A percentile compares a stretch with the other conserved stretches of the same genome.
phyloP scores from a whole-genome alignment of 129 eudicot genomes.

The Chrysanthemum lavandulifolium region DNA sequence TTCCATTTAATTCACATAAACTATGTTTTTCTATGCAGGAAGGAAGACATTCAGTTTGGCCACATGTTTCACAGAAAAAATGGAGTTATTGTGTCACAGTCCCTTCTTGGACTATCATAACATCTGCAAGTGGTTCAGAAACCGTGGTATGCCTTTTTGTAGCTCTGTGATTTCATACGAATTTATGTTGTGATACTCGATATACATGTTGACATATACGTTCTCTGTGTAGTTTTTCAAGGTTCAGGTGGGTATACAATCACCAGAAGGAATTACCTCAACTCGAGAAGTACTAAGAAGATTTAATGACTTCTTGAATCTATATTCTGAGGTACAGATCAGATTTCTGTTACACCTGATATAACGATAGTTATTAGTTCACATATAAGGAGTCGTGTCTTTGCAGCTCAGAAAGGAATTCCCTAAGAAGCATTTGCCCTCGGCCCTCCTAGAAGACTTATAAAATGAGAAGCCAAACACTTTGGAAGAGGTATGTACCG shows the following conservation, averaged over 20 bases:
- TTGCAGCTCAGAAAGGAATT: slow-evolving; percentile 66
- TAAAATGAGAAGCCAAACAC: slow-evolving; percentile 45
- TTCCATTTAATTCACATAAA: neutral
- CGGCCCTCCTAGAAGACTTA: slow-evolving; percentile 68
- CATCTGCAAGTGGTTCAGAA: slow-evolving; percentile 56
- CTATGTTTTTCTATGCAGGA: slow-evolving; percentile 43
- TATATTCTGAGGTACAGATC: slow-evolving; percentile 60
- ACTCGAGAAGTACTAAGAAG: slow-evolving; percentile 57
- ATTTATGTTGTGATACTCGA: slow-evolving; percentile 7
- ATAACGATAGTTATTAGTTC: neutral
- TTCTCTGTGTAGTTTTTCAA: slow-evolving; percentile 59
- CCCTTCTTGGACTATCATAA: slow-evolving; percentile 69
- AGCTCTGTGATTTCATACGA: slow-evolving; percentile 12
- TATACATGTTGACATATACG: slow-evolving; percentile 33
- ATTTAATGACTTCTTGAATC: slow-evolving; percentile 77
- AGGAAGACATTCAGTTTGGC: slow-evolving; percentile 73
- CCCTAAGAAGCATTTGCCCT: slow-evolving; percentile 59
- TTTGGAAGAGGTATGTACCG: slow-evolving; percentile 63
- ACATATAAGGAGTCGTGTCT: slow-evolving; percentile 1
- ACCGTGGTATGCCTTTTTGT: slow-evolving; percentile 50
- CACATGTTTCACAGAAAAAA: slow-evolving; percentile 63
- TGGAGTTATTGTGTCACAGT: slow-evolving; percentile 93
- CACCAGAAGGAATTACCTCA: slow-evolving; percentile 80
- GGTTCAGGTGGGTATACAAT: slow-evolving; percentile 84
- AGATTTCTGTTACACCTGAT: slow-evolving; percentile 6